Conservation (phyloP, 2,329 filamentous ascomycete species). For the Colletotrichum lini region DNA sequence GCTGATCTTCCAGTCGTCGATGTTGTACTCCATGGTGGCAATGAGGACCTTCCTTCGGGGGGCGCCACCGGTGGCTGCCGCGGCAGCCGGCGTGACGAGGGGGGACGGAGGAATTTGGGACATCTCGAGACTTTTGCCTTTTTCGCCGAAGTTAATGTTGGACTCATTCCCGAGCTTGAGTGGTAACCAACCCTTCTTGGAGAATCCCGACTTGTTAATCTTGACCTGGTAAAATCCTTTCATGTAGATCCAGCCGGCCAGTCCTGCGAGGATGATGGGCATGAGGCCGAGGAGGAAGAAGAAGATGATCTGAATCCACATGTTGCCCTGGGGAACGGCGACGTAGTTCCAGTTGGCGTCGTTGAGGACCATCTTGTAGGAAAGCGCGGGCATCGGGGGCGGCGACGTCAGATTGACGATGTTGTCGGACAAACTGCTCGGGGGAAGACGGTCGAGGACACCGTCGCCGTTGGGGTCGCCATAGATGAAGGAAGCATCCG, state of each 20-base stretch:
- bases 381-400: constrained; percentile 67
- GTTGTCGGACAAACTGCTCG: constrained; percentile 68
- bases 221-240: constrained; percentile 68
- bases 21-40: constrained; percentile 81
- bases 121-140: constrained; percentile 46
- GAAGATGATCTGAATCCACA: constrained; percentile 65
- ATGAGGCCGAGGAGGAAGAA: constrained; percentile 67
- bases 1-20: constrained; percentile 78
- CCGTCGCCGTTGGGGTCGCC: constrained; percentile 75
- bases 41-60: constrained; percentile 72
- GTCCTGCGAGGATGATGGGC: constrained; percentile 63
- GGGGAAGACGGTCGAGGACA: constrained; percentile 74
- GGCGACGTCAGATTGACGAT: constrained; percentile 71
- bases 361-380: constrained; percentile 68
- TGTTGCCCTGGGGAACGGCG: constrained; percentile 66
- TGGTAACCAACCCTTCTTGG: constrained; percentile 47
- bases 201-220: constrained; percentile 62
- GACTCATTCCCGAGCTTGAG: constrained; percentile 50
- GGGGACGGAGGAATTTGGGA: constrained; percentile 39
- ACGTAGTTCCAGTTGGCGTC: constrained; percentile 68
- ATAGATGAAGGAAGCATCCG: constrained; percentile 71
- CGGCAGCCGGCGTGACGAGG: constrained; percentile 33
- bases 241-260: constrained; percentile 69
- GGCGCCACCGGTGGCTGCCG: constrained; percentile 41
- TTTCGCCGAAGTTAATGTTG: constrained; percentile 50